Evolutionary conservation across 2,329 filamentous ascomycete species (phyloP).

Genomic region (Aulographum hederae): DNA sequence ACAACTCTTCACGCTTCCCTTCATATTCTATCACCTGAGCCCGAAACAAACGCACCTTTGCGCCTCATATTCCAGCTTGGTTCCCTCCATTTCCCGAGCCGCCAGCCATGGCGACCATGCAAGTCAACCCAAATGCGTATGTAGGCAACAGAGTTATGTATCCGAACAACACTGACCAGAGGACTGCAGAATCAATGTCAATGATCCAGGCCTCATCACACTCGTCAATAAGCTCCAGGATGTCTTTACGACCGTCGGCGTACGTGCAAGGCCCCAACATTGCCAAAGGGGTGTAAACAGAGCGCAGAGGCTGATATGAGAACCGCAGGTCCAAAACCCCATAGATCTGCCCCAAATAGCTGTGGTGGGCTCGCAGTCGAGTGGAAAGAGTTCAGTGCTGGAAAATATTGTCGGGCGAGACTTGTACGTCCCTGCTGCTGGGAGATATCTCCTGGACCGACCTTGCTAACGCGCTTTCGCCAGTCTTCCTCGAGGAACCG

Average conservation of each 20-base stretch:
- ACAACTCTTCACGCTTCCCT: too few relatives aligned
- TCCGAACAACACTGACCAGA: not conserved
- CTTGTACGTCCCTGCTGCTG: conserved; percentile 55
- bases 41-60: too few relatives aligned
- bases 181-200: conserved; percentile 45
- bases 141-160: conserved; percentile 9
- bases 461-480: conserved; percentile 5
- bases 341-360: conserved; percentile 98
- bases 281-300: not conserved
- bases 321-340: conserved; percentile 71
- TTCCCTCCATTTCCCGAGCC: not conserved
- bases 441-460: too few relatives aligned
- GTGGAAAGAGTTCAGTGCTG: conserved; percentile 95
- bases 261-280: conserved; percentile 23
- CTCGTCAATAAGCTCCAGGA: conserved; percentile 99
- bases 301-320: conserved; percentile 13
- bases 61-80: too few relatives aligned
- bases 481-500: conserved; percentile 89
- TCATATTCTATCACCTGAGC: too few relatives aligned
- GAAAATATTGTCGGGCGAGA: conserved; percentile 98
- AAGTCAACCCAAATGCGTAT: conserved; percentile 20
- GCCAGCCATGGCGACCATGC: conserved; percentile 18
- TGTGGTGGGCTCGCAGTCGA: conserved; percentile 95
- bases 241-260: conserved; percentile 94
- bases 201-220: conserved; percentile 50